phyloP scores from a whole-genome alignment of 2,329 filamentous ascomycete species.

The Metarhizium brunneum region DNA sequence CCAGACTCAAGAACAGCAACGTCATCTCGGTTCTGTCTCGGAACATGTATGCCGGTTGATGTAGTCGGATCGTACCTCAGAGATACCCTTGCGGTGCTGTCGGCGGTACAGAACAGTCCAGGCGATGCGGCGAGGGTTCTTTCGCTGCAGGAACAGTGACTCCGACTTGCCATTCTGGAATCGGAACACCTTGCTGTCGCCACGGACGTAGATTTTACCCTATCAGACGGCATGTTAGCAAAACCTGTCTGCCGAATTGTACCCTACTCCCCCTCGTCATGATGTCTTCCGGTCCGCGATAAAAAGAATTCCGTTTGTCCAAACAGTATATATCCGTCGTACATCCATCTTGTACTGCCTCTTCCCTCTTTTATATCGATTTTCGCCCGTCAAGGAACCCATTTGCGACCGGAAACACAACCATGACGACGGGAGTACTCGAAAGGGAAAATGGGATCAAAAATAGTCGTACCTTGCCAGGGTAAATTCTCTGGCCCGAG shows the following conservation, averaged over 20 bases:
- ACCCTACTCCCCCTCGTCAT: not conserved
- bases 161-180: slow-evolving; percentile 99
- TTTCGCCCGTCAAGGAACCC: not conserved
- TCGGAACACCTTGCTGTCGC: slow-evolving; percentile 99
- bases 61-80: slow-evolving; percentile 67
- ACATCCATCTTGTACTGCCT: not conserved
- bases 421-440: not conserved
- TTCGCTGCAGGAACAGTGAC: slow-evolving; percentile 99
- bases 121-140: slow-evolving; percentile 99
- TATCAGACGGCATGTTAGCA: slow-evolving; percentile 32
- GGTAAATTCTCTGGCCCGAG: slow-evolving; percentile 59
- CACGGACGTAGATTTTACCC: slow-evolving; percentile 99
- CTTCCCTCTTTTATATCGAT: not conserved
- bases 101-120: slow-evolving; percentile 98
- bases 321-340: not conserved
- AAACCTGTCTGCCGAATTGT: not conserved
- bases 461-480: slow-evolving; percentile 50
- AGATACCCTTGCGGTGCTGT: slow-evolving; percentile 99
- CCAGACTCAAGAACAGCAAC: not conserved
- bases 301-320: not conserved
- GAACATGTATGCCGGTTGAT: not conserved
- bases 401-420: not conserved
- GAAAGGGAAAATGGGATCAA: not conserved
- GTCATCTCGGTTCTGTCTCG: not conserved
- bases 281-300: not conserved